Base-by-base conservation (phyloP, 257 asterid genomes). In the Solanum rostratum region DNA sequence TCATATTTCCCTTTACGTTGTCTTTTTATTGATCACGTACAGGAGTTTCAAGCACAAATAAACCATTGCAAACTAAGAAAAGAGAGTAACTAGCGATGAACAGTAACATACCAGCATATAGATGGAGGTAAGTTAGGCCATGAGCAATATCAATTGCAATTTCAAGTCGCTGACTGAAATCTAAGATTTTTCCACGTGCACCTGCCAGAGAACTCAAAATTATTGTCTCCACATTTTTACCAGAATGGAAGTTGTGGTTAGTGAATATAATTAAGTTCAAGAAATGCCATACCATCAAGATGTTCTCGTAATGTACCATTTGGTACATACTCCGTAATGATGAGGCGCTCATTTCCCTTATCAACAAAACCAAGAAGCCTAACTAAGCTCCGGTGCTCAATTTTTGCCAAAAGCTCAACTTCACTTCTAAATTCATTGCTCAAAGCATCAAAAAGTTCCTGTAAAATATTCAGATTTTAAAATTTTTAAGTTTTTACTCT, bases 221-320 rank as follows among this genome's bases (percentile, higher is more conserved):
- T 50, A 82, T 55, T 68, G 82, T 43, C 53, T 81, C 79, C 33
- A 60, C 60, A 18, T 20, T 20, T 76, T 70, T 27, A 74, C 78
- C 29, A 74, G 5, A 27, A 76, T 49, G 30, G 45, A 63, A 74
- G 37, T 80, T 82, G 59, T 85, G 60, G 79, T 33, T 39, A 81
- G 19, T 20, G 66, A 71, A 39, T 33, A 33, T 33, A 33, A 33
- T 73, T 12, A 49, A 82, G 88, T 81, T 83, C 20, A 49, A 33
- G 57, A 81, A 80, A 87, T 71, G 87, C 55, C 69, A 87, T 93
- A 97, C 99, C 99, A 84, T 97, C 99, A 55, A 97, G 90, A 90
- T 95, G 97, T 85, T 97, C 99, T 90, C 99, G 91, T 76, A 97
- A 98, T 83, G 96, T 95, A 87, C 99, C 99, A 68, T 97, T 97